phyloP scores from a whole-genome alignment of 352 stramenopile species.

The Globisporangium cederbergense region DNA sequence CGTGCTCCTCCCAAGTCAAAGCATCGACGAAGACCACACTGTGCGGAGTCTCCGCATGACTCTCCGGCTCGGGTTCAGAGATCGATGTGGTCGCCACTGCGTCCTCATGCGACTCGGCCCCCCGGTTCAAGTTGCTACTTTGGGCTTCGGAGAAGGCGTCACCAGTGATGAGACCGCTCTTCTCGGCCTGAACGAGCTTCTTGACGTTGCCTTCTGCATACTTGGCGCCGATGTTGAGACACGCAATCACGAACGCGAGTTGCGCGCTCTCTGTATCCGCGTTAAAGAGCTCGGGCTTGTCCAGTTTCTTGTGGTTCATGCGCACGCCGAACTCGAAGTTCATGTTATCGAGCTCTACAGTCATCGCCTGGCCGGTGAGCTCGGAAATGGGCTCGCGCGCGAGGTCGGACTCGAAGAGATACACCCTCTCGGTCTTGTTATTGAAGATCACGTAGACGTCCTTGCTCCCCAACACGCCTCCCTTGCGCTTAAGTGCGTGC shows the following conservation, averaged over 20 bases:
- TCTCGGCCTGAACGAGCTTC: not conserved
- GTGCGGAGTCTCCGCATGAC: too few relatives aligned
- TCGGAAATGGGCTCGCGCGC: not conserved
- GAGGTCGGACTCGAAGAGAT: conserved; percentile 12
- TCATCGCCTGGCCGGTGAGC: not conserved
- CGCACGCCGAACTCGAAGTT: conserved; percentile 7
- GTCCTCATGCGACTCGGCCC: too few relatives aligned
- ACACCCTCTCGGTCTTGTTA: not conserved
- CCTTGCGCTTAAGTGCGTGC: conserved; percentile 8
- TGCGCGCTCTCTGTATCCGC: not conserved
- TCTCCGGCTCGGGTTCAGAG: not conserved
- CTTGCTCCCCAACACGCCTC: conserved; percentile 5
- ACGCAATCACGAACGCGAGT: not conserved
- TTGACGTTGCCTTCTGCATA: not conserved
- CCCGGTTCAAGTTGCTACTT: not conserved
- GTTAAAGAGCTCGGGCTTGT: conserved; percentile 12
- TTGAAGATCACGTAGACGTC: conserved; percentile 14
- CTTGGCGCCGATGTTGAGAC: not conserved
- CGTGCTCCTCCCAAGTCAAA: not conserved
- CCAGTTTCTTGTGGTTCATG: not conserved
- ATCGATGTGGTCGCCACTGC: not conserved
- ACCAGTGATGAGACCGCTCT: not conserved
- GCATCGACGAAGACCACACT: too few relatives aligned
- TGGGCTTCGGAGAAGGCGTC: not conserved
- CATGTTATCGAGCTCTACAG: not conserved